A percentile compares a stretch with the other conserved stretches of the same genome.
phyloP scores from a whole-genome alignment of 768 basidiomycete species.

The Trametes meyenii region DNA sequence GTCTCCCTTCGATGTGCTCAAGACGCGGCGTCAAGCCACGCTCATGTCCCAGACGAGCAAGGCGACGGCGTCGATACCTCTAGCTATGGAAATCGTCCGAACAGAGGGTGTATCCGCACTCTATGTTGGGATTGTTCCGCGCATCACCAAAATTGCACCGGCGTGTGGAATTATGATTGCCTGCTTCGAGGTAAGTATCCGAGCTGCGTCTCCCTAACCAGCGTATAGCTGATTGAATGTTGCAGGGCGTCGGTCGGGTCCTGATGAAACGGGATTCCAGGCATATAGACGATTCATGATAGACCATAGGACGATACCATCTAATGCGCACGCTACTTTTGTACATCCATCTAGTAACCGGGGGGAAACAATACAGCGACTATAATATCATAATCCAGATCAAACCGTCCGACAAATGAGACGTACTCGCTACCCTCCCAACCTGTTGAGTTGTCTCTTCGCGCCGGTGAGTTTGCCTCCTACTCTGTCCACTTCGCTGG shows the following conservation, averaged over 20 bases:
- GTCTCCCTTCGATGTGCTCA: conserved; percentile 95
- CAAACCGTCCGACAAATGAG: conserved; percentile 1
- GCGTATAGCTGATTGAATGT: background rate
- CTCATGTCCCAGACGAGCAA: conserved; percentile 57
- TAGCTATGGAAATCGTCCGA: conserved; percentile 69
- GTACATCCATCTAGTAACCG: conserved; percentile 24
- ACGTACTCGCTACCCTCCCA: conserved; percentile 48
- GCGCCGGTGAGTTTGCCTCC: conserved; percentile 78
- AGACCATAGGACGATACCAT: conserved; percentile 14
- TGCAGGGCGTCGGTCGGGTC: conserved; percentile 60
- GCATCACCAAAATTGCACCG: conserved; percentile 94
- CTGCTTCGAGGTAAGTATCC: conserved; percentile 77
- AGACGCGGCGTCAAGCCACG: conserved; percentile 89
- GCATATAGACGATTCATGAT: conserved; percentile 23
- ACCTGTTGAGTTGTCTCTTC: conserved; percentile 79
- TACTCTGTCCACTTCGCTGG: conserved; percentile 74
- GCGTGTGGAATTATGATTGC: conserved; percentile 99
- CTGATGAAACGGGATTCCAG: conserved; percentile 40
- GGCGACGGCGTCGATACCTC: conserved; percentile 56
- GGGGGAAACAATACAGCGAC: conserved; percentile 18
- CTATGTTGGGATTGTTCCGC: conserved; percentile 83
- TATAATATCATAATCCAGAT: conserved; percentile 18
- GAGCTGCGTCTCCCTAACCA: background rate
- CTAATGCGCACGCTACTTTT: conserved; percentile 17
- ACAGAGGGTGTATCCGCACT: conserved; percentile 80